Percentiles rank a stretch among this genome's conserved stretches.
Conservation (phyloP, 2,329 filamentous ascomycete genomes). For the Septoria petroselini region DNA sequence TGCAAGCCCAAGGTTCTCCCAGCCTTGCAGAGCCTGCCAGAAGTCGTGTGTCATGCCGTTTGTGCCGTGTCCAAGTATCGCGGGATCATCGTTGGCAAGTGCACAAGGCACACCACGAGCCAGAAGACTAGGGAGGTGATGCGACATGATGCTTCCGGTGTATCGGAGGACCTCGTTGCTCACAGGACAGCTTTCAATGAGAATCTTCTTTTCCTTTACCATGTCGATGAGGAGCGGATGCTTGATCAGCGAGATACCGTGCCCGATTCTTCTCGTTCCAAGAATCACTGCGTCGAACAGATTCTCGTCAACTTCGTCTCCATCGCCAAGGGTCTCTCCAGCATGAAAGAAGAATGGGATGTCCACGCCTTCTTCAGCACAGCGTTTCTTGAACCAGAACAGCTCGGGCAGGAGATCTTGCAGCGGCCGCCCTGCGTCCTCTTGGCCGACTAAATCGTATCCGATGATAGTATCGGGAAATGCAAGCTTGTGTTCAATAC, state of each 20-base stretch:
- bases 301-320: conserved; percentile 73
- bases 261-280: conserved; percentile 83
- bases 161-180: conserved; percentile 84
- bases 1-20: conserved; percentile 85
- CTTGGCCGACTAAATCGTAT: conserved; percentile 86
- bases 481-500: conserved; percentile 74
- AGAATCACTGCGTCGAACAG: conserved; percentile 86
- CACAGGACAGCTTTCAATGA: conserved; percentile 87
- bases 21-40: conserved; percentile 88
- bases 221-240: conserved; percentile 86
- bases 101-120: conserved; percentile 79
- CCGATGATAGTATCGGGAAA: conserved; percentile 79
- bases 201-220: conserved; percentile 81
- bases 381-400: conserved; percentile 91
- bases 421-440: conserved; percentile 74
- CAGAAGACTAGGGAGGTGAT: conserved; percentile 79
- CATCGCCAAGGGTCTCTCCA: conserved; percentile 79
- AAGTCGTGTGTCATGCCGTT: conserved; percentile 88
- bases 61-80: conserved; percentile 77
- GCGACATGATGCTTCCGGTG: conserved; percentile 69
- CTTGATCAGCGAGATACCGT: conserved; percentile 84
- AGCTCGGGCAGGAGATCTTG: conserved; percentile 75
- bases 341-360: conserved; percentile 97
- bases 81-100: conserved; percentile 87
- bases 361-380: conserved; percentile 70